Conservation (phyloP, 129 eudicot genomes). For the Lactuca saligna region DNA sequence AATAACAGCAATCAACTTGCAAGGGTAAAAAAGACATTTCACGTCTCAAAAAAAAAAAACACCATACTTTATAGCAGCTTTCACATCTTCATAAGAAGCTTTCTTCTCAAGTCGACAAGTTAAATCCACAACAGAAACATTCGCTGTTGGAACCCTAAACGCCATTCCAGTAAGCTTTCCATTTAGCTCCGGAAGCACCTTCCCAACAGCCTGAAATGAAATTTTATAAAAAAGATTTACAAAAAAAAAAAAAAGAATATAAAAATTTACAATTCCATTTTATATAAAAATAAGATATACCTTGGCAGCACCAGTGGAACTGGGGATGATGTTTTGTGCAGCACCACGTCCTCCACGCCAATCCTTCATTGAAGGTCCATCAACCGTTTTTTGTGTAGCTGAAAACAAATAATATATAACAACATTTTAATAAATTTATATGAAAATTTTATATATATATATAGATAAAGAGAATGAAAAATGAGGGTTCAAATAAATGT, state of each 20-base stretch:
- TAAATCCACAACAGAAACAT: slow-evolving; percentile 96
- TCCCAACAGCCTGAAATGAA: slow-evolving; percentile 78
- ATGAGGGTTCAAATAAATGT: background rate
- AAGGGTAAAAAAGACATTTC: background rate
- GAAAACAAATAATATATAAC: slow-evolving; percentile 8
- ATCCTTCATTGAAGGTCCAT: slow-evolving; percentile 99
- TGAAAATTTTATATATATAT: background rate
- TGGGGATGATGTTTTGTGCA: slow-evolving; percentile 90
- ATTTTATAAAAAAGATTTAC: no score
- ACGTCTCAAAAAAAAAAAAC: background rate
- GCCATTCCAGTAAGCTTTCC: slow-evolving; percentile 99
- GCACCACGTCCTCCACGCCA: slow-evolving; percentile 99
- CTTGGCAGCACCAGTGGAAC: slow-evolving; percentile 99
- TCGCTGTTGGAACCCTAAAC: slow-evolving; percentile 90
- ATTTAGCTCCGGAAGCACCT: slow-evolving; percentile 89
- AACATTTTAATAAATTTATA: background rate
- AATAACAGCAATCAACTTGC: background rate
- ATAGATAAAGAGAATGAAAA: no score
- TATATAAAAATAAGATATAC: slow-evolving; percentile 19
- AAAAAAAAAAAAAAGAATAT: no score
- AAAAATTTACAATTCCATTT: no score
- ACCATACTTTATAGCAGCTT: slow-evolving; percentile 84
- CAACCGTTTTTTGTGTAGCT: slow-evolving; percentile 98
- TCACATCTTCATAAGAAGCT: slow-evolving; percentile 91
- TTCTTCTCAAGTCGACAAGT: slow-evolving; percentile 94